Evolutionary conservation across 148 eudicot species (phyloP).

Genomic region (Diospyros kaki): DNA sequence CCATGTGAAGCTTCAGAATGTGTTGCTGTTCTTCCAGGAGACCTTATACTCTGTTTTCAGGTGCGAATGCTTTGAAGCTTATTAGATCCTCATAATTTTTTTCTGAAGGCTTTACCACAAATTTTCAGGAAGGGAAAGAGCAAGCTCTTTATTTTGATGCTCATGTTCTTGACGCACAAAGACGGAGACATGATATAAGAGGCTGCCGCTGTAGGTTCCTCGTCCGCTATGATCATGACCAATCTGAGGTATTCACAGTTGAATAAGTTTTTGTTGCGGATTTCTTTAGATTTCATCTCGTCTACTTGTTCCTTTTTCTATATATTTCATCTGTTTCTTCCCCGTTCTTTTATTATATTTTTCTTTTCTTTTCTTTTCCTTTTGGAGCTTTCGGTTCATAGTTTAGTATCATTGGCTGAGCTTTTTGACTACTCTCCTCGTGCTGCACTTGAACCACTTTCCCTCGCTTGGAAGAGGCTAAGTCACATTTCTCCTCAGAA

Average conservation of each 20-base stretch:
- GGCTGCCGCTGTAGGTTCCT: conserved; percentile 97
- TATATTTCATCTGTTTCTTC: neutral
- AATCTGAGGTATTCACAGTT: conserved; percentile 63
- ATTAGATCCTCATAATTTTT: neutral
- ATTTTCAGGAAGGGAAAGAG: conserved; percentile 90
- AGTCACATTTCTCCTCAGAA: too few species aligned
- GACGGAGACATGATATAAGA: conserved; percentile 93
- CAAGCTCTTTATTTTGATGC: conserved; percentile 99
- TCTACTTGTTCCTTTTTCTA: conserved; percentile 3
- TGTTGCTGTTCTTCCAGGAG: conserved; percentile 84
- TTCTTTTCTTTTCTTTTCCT: neutral
- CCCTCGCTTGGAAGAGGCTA: too few species aligned
- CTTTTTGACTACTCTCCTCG: too few species aligned
- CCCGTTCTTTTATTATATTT: neutral
- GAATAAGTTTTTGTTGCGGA: neutral
- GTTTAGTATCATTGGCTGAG: neutral
- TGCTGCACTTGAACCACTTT: too few species aligned
- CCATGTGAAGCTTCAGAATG: conserved; percentile 96
- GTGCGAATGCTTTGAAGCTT: conserved; percentile 27
- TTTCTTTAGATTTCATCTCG: neutral
- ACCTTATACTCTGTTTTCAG: conserved; percentile 95
- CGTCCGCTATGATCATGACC: conserved; percentile 98
- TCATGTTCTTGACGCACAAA: conserved; percentile 90
- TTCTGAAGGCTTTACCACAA: conserved; percentile 9
- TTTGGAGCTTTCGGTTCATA: neutral